Base-by-base conservation (phyloP, 441 rosid species). In the Erodium trifolium region DNA sequence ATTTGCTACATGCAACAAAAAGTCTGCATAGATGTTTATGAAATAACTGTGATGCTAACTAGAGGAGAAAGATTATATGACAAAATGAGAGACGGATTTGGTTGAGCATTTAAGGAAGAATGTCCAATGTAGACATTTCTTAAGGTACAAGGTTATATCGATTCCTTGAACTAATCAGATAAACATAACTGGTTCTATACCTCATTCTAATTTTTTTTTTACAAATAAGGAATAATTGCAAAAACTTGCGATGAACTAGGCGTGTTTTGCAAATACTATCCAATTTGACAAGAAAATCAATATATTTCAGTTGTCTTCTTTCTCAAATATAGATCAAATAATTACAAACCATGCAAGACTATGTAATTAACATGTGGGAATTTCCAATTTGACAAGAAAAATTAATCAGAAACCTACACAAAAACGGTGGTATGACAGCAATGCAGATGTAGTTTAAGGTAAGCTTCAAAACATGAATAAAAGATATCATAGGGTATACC, bases 401-500 rank as follows among this genome's bases (percentile, higher is more conserved):
- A 51, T 3, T 11, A 63, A 39, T 60, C 34, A 60, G 34, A 13
- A 60, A 18, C 7, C 64, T 5, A 60, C 3, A 19, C 7, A 23
- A 23, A 12, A 51, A 51, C 14, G 5, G 14, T 3, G 18, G 6
- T 51, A 51, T 12, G 14, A 49, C 55, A 49, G 55, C 14, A 49
- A 49, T 49, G 55, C n/a, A 12, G 2, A 2, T 13, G 47, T 4
- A 3, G 45, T 29, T 14, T 9, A 41, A 27, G 47, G 47, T 11
- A 65, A 37, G 65, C 14, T 49, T 27, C 16, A 23, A 35, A 23
- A 27, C 7, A 23, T 29, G 35, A 55, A 7, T 9, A 68, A 0
- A 63, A 27, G 14, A 67, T 11, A 16, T 34, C 3, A 71, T 63
- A 67, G 70, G 55, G 57, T 29, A 3, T 83, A 90, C 96, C 96